These are phyloP conservation scores for Vigna angularis DNA, from an alignment of 306 rosid species.

Conservation along the genomic window DNA sequence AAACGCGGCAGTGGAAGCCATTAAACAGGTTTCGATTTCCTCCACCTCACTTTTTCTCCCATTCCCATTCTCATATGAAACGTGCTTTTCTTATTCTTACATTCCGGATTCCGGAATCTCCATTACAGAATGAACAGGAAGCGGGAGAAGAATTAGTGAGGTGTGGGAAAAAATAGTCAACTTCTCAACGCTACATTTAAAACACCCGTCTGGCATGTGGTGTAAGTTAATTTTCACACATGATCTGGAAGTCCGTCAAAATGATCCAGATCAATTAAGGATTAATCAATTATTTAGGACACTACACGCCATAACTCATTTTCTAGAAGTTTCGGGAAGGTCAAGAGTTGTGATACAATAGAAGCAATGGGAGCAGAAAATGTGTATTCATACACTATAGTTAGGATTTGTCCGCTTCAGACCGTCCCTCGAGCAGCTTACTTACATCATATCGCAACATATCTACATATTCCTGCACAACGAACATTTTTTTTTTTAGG, in stretches of 20 bases:
- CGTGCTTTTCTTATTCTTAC: no score
- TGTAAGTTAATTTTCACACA: slow-evolving; percentile 24
- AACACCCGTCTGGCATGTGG: slow-evolving; percentile 29
- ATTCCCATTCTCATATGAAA: no score
- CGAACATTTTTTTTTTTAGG: neutral
- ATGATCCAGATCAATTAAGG: slow-evolving; percentile 46
- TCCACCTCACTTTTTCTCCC: no score
- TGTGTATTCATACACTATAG: slow-evolving; percentile 29
- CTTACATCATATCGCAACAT: slow-evolving; percentile 63
- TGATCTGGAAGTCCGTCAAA: slow-evolving; percentile 40
- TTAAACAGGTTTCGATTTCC: neutral
- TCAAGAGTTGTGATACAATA: slow-evolving; percentile 14
- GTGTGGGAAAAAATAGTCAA: neutral
- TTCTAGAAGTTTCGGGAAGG: slow-evolving; percentile 33
- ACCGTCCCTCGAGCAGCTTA: slow-evolving; percentile 51
- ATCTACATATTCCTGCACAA: slow-evolving; percentile 79
- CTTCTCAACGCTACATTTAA: slow-evolving; percentile 35
- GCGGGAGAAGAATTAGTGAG: no score
- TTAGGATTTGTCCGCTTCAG: slow-evolving; percentile 52
- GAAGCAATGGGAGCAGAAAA: slow-evolving; percentile 37
- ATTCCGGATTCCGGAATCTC: no score
- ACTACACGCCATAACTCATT: slow-evolving; percentile 39
- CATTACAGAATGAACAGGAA: no score
- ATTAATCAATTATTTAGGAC: slow-evolving; percentile 25
- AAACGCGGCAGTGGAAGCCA: slow-evolving; percentile 29